Evolutionary conservation across 371 early-diverging fungal species (phyloP), one percentile per base, ranked within the genome.

Genomic region (Saksenaea vasiformis): DNA sequence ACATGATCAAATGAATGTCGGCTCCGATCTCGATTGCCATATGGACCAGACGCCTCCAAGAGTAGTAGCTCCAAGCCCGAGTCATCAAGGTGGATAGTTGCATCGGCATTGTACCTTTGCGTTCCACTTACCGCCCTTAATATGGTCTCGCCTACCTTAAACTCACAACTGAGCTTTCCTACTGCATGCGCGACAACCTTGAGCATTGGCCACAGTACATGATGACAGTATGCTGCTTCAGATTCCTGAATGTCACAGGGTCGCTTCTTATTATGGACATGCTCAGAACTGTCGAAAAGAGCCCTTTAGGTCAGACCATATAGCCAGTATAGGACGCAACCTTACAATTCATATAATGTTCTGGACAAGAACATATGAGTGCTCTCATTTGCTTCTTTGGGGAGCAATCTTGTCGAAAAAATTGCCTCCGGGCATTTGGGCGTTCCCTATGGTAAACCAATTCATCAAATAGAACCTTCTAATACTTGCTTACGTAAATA

Each of bases 121-220:
- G 15, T 14, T 11, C 13, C 35, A 5, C 19, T 54, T 19, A 54
- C n/a, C 0, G 61, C 51, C 19, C 8, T 54, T 26, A 61, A 54
- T 7, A 7, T 13, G 15, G 61, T 61, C 28, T 61, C 61, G 27
- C 61, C 54, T 17, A 53, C 53, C 9, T 24, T 51, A 37, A 41
- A 60, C 44, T 26, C 43, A 31, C 60, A 43, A 13, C 1, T 60
- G 2, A 60, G 37, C n/a, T 44, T 15, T 15, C 14, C 3, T 3
- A 59, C 43, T 7, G 60, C 44, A 59, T 1, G 4, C 7, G 44
- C 11, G n/a, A 41, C 60, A 9, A 31, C 13, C 19, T 38, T 19
- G n/a, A 61, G 5, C n/a, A 61, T 24, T 1, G 61, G 61, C 51
- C 61, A 61, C 13, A 61, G 13, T 17, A 36, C 61, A 36, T 61